Conservation (phyloP, 371 early-diverging fungal species). For the Lichtheimia hyalospora region DNA sequence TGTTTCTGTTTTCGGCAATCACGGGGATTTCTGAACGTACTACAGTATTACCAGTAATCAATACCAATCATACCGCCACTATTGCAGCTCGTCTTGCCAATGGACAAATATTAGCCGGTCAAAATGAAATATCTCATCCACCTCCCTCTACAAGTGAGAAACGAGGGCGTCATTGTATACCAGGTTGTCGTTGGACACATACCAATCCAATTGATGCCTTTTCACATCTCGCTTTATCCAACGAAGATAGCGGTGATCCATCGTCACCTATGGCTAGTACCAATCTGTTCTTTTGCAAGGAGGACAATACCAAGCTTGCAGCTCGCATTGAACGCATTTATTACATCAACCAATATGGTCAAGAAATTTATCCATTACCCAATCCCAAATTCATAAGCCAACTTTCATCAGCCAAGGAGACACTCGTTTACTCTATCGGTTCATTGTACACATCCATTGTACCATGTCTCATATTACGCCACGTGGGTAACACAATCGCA, state of each 20-base stretch:
- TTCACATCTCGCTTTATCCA: conserved; percentile 34
- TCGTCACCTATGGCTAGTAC: conserved; percentile 4
- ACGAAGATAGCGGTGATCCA: conserved; percentile 10
- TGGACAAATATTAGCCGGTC: conserved; percentile 55
- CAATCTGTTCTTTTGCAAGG: conserved; percentile 59
- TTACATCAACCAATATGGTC: conserved; percentile 71
- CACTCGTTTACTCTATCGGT: conserved; percentile 69
- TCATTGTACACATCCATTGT: conserved; percentile 76
- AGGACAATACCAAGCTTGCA: conserved; percentile 39
- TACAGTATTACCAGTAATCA: conserved; percentile 61
- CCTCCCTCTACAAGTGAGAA: conserved; percentile 6
- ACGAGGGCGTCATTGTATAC: conserved; percentile 6
- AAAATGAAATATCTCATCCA: conserved; percentile 70
- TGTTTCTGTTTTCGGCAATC: conserved; percentile 65
- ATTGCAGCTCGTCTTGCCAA: conserved; percentile 65
- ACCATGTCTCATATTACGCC: conserved; percentile 68
- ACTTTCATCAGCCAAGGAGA: conserved; percentile 43
- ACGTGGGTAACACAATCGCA: conserved; percentile 65
- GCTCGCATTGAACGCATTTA: conserved; percentile 64
- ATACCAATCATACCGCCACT: conserved; percentile 59
- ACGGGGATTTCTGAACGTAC: conserved; percentile 60
- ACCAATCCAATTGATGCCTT: conserved; percentile 51
- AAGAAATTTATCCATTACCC: conserved; percentile 67
- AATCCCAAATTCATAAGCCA: conserved; percentile 61
- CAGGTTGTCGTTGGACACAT: conserved; percentile 15